A percentile compares a stretch with the other conserved stretches of the same genome.
Evolutionary conservation across 257 asterid species (phyloP).

Genomic region (Scutellaria minor): DNA sequence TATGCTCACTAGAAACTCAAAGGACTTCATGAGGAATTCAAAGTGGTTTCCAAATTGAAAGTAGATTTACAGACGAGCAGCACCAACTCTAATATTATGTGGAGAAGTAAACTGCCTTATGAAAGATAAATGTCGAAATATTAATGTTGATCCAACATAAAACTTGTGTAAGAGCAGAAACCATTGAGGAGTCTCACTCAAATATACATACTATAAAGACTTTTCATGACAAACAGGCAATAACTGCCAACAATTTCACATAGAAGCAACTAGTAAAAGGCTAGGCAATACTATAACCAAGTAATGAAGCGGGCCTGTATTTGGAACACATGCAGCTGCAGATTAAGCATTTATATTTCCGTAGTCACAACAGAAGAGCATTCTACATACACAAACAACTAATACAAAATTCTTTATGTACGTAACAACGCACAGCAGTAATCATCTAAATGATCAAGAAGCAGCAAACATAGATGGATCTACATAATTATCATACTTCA

Average conservation of each 20-base stretch:
- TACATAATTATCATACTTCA: background rate
- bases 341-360: background rate
- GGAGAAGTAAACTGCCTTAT: background rate
- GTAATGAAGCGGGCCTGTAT: background rate
- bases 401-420: background rate
- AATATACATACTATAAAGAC: background rate
- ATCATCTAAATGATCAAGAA: background rate
- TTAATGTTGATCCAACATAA: background rate
- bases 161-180: background rate
- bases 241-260: background rate
- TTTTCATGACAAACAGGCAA: conserved; percentile 9
- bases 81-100: background rate
- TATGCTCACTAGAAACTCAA: background rate
- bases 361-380: background rate
- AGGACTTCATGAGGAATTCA: no score
- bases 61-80: conserved; percentile 5
- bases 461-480: background rate
- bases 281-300: background rate
- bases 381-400: background rate
- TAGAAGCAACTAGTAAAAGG: conserved; percentile 11
- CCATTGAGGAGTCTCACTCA: background rate
- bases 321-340: background rate
- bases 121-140: background rate
- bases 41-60: background rate
- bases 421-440: background rate